Base-by-base conservation (phyloP, 768 basidiomycete species). In the Hypsizygus marmoreus region DNA sequence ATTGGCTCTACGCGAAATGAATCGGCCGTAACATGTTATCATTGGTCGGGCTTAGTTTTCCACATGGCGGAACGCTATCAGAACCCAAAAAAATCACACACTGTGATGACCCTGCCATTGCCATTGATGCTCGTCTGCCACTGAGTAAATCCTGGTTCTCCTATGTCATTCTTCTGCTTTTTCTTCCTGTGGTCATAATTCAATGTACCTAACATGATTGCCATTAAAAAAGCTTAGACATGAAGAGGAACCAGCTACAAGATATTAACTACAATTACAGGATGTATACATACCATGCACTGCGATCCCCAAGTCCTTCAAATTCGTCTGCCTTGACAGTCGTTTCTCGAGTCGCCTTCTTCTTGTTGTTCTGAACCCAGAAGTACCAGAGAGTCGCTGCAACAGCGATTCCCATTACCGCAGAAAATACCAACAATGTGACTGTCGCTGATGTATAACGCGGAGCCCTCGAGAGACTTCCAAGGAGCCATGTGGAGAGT, bases 401-500 rank as follows among this genome's bases (percentile, higher is more conserved):
- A 1, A 57, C 49, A 40, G 64, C 55, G 26, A 60, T 24, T 0
- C 36, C 51, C 49, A 69, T 66, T 40, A 60, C 46, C 14, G 63
- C 40, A 10, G 55, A 56, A 39, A 56, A 56, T 7, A 49, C 43
- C n/a, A 59, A 35, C 19, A 56, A 30, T 22, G 48, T 49, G 61
- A 65, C 63, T 20, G 66, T 67, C 8, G 65, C 73, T 30, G 54
- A 62, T 2, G 57, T 65, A 50, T 71, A 75, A 12, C 63, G 48
- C 26, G 72, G 73, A 2, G 64, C 58, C 4, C 62, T 57, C 13
- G 69, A 69, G 38, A 72, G 48, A 9, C 61, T 51, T 12, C 69
- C 70, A 34, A 74, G 58, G 16, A 70, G 63, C 73, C 74, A 75
- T 4, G 71, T 76, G 3, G 69, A 58, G 32, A 74, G 64, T 29